These are phyloP conservation scores for Macrophomina pseudophaseolina DNA, from an alignment of 2,329 filamentous ascomycete species.

Conservation along the genomic window DNA sequence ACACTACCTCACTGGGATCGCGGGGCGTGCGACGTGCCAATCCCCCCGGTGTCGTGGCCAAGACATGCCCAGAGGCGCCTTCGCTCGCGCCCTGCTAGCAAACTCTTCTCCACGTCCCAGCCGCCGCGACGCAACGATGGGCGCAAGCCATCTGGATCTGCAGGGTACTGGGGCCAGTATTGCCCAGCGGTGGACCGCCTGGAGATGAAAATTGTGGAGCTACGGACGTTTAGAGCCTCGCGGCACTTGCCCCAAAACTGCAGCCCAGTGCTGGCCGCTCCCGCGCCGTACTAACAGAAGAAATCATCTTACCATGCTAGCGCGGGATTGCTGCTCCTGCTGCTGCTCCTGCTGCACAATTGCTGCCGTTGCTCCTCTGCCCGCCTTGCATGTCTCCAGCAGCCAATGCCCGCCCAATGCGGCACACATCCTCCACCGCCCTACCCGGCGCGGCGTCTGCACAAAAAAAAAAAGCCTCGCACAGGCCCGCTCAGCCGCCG, in stretches of 20 bases:
- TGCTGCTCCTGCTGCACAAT: not conserved
- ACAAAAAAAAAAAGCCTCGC: constrained; percentile 1
- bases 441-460: constrained; percentile 9
- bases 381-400: not conserved
- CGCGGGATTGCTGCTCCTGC: not conserved
- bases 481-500: not conserved
- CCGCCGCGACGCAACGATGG: constrained; percentile 10
- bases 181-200: constrained; percentile 26
- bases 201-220: constrained; percentile 26
- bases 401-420: not conserved
- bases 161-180: constrained; percentile 25
- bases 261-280: constrained; percentile 1
- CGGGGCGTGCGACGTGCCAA: constrained; percentile 18
- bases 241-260: constrained; percentile 9
- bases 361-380: not conserved
- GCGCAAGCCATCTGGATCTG: constrained; percentile 23
- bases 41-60: constrained; percentile 19
- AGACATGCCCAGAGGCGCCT: constrained; percentile 7
- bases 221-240: constrained; percentile 15
- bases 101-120: constrained; percentile 2
- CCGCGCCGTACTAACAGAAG: constrained; percentile 1
- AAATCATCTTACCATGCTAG: not conserved
- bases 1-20: not conserved
- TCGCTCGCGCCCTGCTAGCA: not conserved
- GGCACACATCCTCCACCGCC: constrained; percentile 10